These are phyloP conservation scores for Lagenaria siceraria DNA, from an alignment of 306 rosid species.

Conservation along the genomic window DNA sequence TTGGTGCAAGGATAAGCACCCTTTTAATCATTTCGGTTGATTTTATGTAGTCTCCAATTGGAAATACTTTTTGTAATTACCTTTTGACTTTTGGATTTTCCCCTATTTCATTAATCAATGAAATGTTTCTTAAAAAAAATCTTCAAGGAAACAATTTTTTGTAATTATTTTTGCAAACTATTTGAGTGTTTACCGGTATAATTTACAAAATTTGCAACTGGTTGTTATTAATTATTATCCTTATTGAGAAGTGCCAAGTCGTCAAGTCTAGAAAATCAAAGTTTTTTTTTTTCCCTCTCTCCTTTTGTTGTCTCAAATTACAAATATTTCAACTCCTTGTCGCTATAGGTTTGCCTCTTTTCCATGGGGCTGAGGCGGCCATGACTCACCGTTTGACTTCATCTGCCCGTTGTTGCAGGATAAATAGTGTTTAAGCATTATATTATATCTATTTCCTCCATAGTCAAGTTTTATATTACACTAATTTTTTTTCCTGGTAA, in stretches of 20 bases:
- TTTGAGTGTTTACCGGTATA: background rate
- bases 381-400: background rate
- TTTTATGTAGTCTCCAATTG: too few species aligned
- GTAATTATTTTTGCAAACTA: background rate
- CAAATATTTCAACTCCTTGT: background rate
- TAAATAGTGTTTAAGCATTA: background rate
- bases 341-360: background rate
- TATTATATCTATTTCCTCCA: background rate
- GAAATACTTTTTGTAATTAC: too few species aligned
- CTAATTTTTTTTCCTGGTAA: too few species aligned
- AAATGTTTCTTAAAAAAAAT: too few species aligned
- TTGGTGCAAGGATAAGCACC: too few species aligned
- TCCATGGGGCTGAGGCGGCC: background rate
- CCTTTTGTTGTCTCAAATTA: background rate
- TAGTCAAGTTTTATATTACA: too few species aligned
- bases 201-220: background rate
- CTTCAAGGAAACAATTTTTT: background rate
- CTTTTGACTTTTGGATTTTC: too few species aligned
- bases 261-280: background rate
- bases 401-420: background rate
- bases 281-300: background rate
- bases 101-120: too few species aligned
- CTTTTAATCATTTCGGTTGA: too few species aligned
- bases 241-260: background rate
- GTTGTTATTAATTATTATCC: background rate